These are phyloP conservation scores for Conidiobolus coronatus DNA, from an alignment of 371 early-diverging fungal species.

Conservation along the genomic window DNA sequence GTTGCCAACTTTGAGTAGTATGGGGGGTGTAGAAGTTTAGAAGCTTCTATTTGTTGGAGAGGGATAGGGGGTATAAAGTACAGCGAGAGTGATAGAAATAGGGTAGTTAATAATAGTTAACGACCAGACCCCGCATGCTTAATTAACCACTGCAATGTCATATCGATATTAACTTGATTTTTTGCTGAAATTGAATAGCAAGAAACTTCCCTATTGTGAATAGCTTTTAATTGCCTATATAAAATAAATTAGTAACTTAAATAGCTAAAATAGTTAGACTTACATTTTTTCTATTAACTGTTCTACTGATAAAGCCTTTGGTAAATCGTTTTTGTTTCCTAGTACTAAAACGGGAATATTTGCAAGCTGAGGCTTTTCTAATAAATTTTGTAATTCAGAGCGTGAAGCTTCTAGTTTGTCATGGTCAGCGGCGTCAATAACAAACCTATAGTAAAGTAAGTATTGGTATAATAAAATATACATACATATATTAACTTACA, in stretches of 20 bases:
- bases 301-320: slow-evolving; percentile 71
- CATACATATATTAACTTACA: slow-evolving; percentile 28
- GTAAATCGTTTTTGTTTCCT: slow-evolving; percentile 98
- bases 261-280: slow-evolving; percentile 9
- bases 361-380: slow-evolving; percentile 77
- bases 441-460: slow-evolving; percentile 35
- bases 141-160: slow-evolving; percentile 91
- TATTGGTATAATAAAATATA: slow-evolving; percentile 9
- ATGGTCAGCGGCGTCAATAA: slow-evolving; percentile 87
- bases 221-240: slow-evolving; percentile 58
- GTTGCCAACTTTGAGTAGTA: no score
- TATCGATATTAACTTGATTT: slow-evolving; percentile 90
- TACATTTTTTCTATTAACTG: slow-evolving; percentile 77
- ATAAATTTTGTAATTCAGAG: slow-evolving; percentile 67
- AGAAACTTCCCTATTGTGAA: slow-evolving; percentile 84
- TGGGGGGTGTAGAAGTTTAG: no score
- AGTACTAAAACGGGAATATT: slow-evolving; percentile 90
- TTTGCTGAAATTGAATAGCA: slow-evolving; percentile 98
- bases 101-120: no score
- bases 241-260: neutral
- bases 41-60: no score
- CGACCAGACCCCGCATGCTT: slow-evolving; percentile 15
- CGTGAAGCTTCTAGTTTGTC: slow-evolving; percentile 76
- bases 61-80: no score
- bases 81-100: no score